Base-by-base conservation (phyloP, 352 stramenopile genomes). In the Phytophthora citricola region DNA sequence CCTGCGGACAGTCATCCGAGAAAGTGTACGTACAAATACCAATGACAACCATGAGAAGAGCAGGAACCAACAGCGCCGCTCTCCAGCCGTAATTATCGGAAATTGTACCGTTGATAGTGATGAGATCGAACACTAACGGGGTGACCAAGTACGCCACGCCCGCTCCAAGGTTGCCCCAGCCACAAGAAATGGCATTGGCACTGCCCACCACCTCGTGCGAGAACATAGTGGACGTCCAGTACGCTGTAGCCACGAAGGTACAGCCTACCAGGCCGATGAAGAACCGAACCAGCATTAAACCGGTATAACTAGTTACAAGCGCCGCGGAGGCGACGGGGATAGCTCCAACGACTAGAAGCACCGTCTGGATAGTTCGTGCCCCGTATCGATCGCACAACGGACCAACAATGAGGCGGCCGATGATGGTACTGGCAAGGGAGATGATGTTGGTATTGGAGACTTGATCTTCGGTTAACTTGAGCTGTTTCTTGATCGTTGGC, bases 91-190 rank as follows among this genome's bases (percentile, higher is more conserved):
- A 60, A 24, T 60, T 50, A 75, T 49, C 91, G 3, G 74, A 76
- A 27, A 83, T 58, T 22, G 57, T 61, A 17, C 55, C 55, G 43
- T 69, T 58, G 26, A 69, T 55, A 11, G 93, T 95, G 61, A 98
- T 88, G 7, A 95, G 69, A 24, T 92, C 87, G 53, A 97, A 97
- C 11, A 98, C 49, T 24, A 84, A 60, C 11, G 90, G 90, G 44
- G 94, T 94, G 20, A 98, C 51, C 20, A 97, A 57, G 59, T 96
- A 88, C 9, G 92, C 80, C 1, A 94, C 78, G 27, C 88, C 93
- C 24, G 90, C 93, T 54, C 95, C 94, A 17, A 98, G 78, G 75
- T 98, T 98, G 22, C 94, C 93, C 93, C 93, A 98, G 58, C 95
- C 95, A 57, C 67, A 90, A 4, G 86, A 81, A 20, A 98, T 78